phyloP scores from a whole-genome alignment of 2,329 filamentous ascomycete species.

The Aspergillus vadensis region DNA sequence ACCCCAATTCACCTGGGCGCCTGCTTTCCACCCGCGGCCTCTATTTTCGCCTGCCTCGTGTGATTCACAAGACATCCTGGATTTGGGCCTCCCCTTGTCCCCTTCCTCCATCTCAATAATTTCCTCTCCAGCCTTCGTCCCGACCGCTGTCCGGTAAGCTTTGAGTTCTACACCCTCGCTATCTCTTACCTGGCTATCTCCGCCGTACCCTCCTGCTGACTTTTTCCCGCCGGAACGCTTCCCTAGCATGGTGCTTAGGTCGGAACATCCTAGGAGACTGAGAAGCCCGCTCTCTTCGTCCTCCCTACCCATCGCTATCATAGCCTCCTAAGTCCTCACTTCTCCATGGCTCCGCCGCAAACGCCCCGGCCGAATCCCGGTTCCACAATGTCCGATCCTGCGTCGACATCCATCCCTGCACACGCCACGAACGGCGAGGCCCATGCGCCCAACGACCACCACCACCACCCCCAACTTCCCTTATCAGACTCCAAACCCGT shows the following conservation, averaged over 20 bases:
- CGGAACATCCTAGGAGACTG: constrained; percentile 16
- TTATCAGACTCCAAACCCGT: constrained; percentile 38
- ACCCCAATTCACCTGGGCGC: constrained; percentile 21
- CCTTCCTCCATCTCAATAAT: not conserved
- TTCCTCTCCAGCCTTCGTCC: not conserved
- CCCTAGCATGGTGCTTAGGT: constrained; percentile 21
- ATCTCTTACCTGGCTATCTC: constrained; percentile 3
- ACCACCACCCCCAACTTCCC: constrained; percentile 8
- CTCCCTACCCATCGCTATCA: constrained; percentile 5
- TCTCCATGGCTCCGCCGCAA: constrained; percentile 21
- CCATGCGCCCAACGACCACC: constrained; percentile 22
- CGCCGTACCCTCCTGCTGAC: constrained; percentile 12
- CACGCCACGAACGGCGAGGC: constrained; percentile 33
- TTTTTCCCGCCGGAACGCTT: constrained; percentile 15
- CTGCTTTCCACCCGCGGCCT: constrained; percentile 15
- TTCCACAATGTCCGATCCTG: constrained; percentile 33
- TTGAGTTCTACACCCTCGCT: not conserved
- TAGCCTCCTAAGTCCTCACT: constrained; percentile 10
- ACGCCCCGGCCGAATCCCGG: constrained; percentile 26
- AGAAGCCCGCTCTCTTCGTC: constrained; percentile 3
- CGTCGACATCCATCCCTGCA: constrained; percentile 28
- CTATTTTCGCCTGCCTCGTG: not conserved
- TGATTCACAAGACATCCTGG: not conserved
- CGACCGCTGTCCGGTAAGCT: constrained; percentile 9
- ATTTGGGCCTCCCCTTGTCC: constrained; percentile 1